Percentiles rank a stretch among this genome's conserved stretches.
Evolutionary conservation across 2,329 filamentous ascomycete species (phyloP).

Genomic region (Colletotrichum sp.): DNA sequence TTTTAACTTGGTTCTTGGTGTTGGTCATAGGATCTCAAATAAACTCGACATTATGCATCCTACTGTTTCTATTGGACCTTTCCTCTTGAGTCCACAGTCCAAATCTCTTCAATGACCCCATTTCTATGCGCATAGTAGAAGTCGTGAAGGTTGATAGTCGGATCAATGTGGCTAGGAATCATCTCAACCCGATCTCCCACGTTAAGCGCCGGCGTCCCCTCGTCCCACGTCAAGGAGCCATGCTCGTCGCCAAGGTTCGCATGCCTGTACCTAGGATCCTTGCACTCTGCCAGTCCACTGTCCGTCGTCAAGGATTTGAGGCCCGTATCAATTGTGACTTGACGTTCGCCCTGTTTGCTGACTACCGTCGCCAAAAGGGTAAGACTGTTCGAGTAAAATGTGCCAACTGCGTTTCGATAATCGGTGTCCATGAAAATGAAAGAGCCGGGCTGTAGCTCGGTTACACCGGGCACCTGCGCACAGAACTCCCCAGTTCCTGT

Average conservation of each 20-base stretch:
- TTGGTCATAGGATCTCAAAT: not conserved
- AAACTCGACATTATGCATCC: not conserved
- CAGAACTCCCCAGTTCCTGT: conserved; percentile 61
- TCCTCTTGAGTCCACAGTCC: conserved; percentile 54
- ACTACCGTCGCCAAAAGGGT: conserved; percentile 54
- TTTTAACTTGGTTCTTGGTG: not conserved
- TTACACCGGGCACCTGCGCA: conserved; percentile 52
- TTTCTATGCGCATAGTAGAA: conserved; percentile 54
- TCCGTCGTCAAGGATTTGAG: conserved; percentile 56
- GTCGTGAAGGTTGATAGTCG: conserved; percentile 58
- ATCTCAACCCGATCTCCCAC: conserved; percentile 56
- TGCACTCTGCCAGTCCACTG: conserved; percentile 54
- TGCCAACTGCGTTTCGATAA: conserved; percentile 57
- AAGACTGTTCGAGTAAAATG: conserved; percentile 52
- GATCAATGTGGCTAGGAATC: conserved; percentile 60
- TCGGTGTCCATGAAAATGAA: conserved; percentile 65
- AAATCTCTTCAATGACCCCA: conserved; percentile 55
- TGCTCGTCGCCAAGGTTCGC: conserved; percentile 54
- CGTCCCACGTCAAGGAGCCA: conserved; percentile 50
- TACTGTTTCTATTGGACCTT: conserved; percentile 48
- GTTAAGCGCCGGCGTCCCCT: conserved; percentile 38
- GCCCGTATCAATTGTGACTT: conserved; percentile 54
- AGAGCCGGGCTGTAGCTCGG: conserved; percentile 58
- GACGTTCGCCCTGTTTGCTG: conserved; percentile 47
- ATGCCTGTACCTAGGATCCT: conserved; percentile 46